Evolutionary conservation across 192 early-diverging fungal species (phyloP), one percentile per base, ranked within the genome.

Genomic region (Podila verticillata): DNA sequence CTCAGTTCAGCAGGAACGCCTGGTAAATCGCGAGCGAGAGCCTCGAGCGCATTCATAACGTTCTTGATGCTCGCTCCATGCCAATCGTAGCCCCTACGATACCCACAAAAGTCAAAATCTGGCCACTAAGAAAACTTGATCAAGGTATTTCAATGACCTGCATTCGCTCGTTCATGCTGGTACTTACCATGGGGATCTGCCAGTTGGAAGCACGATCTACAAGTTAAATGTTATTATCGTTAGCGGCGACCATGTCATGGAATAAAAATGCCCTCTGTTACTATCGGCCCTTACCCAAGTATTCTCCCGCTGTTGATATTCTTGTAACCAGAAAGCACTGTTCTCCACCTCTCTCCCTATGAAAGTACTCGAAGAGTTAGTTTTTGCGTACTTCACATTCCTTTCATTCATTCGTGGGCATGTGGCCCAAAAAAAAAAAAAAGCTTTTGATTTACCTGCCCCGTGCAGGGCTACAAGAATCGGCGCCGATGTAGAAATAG

Each of bases 41-140:
- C 81, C 36, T 86, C 75, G 13, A 94, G 65, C 10, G 91, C 86
- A 51, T 69, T 61, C 28, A 91, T 81, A 24, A 90, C 82, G 68
- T 94, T 93, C 34, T 80, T 74, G 56, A 83, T 82, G 22, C 90
- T 92, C 10, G 92, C 87, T 2, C 93, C 93, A 68, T 94, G 93
- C 93, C 93, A 94, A 68, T 94, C 93, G 60, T 89, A 94, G 5
- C 92, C 92, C 92, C 75, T 79, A 48, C 2, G 32, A 58, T 88
- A 57, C 19, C 39, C 36, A 48, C 31, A 7, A 29, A 22, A 47
- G 10, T 0, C 13, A 36, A 56, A 26, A 29, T 7, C 9, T 64
- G 31, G 17, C 19, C 36, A 15, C 0, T 44, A 32, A n/a, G 22
- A 6, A 65, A 22, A 32, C 35, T 34, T 30, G 35, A 22, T n/a